Conservation (phyloP, 441 rosid genomes). For the Populus hybrid region DNA sequence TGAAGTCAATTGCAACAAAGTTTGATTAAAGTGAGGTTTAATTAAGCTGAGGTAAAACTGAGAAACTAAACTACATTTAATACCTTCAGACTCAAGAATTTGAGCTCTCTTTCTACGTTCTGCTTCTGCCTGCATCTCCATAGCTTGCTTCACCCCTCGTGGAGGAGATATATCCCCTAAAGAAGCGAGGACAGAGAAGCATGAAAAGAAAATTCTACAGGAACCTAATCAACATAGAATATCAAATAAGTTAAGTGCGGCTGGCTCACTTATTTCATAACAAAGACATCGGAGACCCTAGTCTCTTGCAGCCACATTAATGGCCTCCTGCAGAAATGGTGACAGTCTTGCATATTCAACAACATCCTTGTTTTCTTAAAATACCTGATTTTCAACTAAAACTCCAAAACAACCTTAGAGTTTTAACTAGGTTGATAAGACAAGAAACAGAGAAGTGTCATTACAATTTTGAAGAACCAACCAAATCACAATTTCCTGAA, state of each 20-base stretch:
- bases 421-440: too few species aligned
- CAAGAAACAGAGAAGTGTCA: too few species aligned
- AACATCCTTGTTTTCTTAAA: neutral
- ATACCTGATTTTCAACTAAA: too few species aligned
- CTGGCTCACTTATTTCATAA: conserved; percentile 78
- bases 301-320: conserved; percentile 84
- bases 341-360: neutral
- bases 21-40: neutral
- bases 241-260: neutral
- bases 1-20: neutral
- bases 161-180: too few species aligned
- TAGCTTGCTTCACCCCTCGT: too few species aligned
- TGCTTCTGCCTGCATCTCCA: too few species aligned
- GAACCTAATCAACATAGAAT: too few species aligned
- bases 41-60: neutral
- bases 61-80: neutral
- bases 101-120: too few species aligned
- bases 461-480: too few species aligned
- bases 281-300: conserved; percentile 95
- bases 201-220: too few species aligned
- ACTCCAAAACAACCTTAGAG: too few species aligned
- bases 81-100: neutral
- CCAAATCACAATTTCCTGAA: too few species aligned
- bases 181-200: neutral
- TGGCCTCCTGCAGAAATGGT: conserved; percentile 56